These are phyloP conservation scores for Papiliotrema laurentii DNA, from an alignment of 1,284 basidiomycete genomes.

Conservation along the genomic window DNA sequence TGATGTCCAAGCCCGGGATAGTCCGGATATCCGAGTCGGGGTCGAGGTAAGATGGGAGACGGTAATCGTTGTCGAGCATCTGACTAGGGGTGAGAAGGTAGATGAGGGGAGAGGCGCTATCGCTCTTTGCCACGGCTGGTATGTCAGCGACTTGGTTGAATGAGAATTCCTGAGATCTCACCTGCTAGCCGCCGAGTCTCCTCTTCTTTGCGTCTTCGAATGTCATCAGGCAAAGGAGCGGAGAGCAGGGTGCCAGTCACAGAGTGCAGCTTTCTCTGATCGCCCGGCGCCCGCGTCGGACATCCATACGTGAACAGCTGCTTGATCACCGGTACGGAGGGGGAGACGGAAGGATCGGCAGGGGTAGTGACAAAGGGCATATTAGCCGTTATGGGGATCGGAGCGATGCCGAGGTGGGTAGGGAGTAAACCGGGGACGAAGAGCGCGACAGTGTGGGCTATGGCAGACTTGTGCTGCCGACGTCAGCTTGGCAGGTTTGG, in stretches of 20 bases:
- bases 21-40: constrained; percentile 14
- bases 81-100: constrained; percentile 73
- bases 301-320: constrained; percentile 84
- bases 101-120: constrained; percentile 52
- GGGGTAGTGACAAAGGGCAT: constrained; percentile 58
- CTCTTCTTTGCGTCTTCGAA: constrained; percentile 66
- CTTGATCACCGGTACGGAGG: constrained; percentile 63
- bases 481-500: constrained; percentile 1
- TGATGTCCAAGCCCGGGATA: constrained; percentile 26
- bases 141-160: constrained; percentile 2
- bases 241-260: constrained; percentile 75
- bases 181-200: constrained; percentile 29
- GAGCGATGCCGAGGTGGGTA: constrained; percentile 58
- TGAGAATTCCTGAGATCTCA: constrained; percentile 10
- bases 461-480: constrained; percentile 61
- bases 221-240: constrained; percentile 62
- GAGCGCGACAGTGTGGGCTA: constrained; percentile 71
- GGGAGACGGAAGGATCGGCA: constrained; percentile 27
- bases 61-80: constrained; percentile 88
- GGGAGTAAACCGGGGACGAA: constrained; percentile 76
- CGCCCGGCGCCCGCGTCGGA: constrained; percentile 84
- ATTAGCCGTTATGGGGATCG: constrained; percentile 58
- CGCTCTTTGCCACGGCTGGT: constrained; percentile 15
- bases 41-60: constrained; percentile 71
- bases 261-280: constrained; percentile 75